Conservation (phyloP, 345 rosid species). For the Eucalyptus polyanthemos region DNA sequence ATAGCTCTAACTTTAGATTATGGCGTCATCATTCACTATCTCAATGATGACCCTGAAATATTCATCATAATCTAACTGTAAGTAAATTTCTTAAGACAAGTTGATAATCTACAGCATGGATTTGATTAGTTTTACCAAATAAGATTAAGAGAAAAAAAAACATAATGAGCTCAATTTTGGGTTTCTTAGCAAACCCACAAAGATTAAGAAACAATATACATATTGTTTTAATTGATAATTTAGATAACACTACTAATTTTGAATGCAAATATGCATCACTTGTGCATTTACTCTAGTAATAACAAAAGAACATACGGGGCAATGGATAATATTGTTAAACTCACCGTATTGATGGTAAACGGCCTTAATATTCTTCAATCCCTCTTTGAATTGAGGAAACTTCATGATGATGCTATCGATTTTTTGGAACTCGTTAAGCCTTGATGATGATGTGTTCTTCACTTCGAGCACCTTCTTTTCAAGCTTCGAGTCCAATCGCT, state of each 20-base stretch:
- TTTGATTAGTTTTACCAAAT: background rate
- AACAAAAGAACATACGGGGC: background rate
- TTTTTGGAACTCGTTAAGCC: conserved; percentile 34
- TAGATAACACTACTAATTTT: background rate
- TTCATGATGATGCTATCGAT: conserved; percentile 62
- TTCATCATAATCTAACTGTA: background rate
- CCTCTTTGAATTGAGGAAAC: conserved; percentile 59
- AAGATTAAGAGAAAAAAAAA: background rate
- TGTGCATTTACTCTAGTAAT: background rate
- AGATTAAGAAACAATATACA: background rate
- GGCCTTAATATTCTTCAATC: conserved; percentile 47
- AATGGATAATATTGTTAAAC: background rate
- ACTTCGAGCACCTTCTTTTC: conserved; percentile 58
- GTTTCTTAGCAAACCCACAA: background rate
- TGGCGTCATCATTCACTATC: background rate
- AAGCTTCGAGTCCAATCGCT: conserved; percentile 56
- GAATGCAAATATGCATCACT: background rate
- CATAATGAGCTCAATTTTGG: background rate
- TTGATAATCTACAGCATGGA: background rate
- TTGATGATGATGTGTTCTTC: conserved; percentile 24
- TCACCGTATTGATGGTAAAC: conserved; percentile 60
- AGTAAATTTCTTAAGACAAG: background rate
- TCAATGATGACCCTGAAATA: background rate
- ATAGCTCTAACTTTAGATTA: background rate
- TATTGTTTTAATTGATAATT: background rate